Percentiles rank a stretch among this genome's conserved stretches.
These are phyloP conservation scores for Peniophora sp. DNA, from an alignment of 1,284 basidiomycete species.

Conservation along the genomic window DNA sequence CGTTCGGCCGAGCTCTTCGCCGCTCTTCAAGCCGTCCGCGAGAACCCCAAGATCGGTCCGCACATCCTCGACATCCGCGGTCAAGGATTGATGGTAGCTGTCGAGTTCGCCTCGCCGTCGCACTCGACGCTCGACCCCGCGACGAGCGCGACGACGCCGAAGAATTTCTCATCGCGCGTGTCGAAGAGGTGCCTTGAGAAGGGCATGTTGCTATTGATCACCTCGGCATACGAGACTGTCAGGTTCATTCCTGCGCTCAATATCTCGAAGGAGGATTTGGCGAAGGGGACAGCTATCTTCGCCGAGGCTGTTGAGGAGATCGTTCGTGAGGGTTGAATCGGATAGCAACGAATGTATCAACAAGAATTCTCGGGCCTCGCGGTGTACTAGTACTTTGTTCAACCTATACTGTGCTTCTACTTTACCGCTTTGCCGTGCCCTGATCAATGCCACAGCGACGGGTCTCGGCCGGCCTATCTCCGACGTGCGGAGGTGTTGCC, in stretches of 20 bases:
- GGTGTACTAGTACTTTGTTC: too few species aligned
- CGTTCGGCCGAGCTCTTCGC: constrained; percentile 71
- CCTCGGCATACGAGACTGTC: constrained; percentile 72
- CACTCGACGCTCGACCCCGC: constrained; percentile 38
- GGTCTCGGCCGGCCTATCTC: too few species aligned
- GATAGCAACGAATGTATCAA: not conserved
- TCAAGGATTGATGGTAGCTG: constrained; percentile 71
- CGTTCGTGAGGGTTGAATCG: constrained; percentile 36
- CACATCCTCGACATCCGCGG: constrained; percentile 75
- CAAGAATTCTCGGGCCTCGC: not conserved
- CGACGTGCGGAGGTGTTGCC: too few species aligned
- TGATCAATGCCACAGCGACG: too few species aligned
- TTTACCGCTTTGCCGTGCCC: too few species aligned
- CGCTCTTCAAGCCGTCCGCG: constrained; percentile 47
- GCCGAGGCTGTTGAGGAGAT: constrained; percentile 56
- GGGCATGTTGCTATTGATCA: constrained; percentile 75
- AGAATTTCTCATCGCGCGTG: constrained; percentile 67
- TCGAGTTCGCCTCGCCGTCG: constrained; percentile 68
- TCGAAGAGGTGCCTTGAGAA: constrained; percentile 78
- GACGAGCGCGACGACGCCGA: constrained; percentile 37
- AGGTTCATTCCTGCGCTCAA: constrained; percentile 75
- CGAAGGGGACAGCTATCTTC: constrained; percentile 53
- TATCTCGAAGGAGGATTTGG: constrained; percentile 55
- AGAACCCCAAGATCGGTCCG: constrained; percentile 40
- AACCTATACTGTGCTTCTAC: too few species aligned